A percentile compares a stretch with the other conserved stretches of the same genome.
Evolutionary conservation across 1,284 basidiomycete species (phyloP).

Genomic region (Ustanciosporium gigantosporum): DNA sequence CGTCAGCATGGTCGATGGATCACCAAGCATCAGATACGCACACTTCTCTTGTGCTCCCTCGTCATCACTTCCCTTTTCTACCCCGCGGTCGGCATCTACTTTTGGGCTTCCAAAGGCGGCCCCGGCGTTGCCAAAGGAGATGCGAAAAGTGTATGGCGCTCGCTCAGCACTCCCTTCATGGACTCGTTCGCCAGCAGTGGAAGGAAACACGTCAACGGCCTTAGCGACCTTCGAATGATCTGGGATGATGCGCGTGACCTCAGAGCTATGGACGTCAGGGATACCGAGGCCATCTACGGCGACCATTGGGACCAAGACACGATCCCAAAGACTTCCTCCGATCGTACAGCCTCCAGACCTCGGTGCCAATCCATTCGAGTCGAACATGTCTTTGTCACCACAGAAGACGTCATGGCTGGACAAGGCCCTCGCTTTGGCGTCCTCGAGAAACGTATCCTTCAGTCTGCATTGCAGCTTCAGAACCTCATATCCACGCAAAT

Average conservation of each 20-base stretch:
- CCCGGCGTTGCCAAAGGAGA: constrained; percentile 50
- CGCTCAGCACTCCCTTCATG: constrained; percentile 51
- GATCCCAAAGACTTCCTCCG: not conserved
- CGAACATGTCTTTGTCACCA: constrained; percentile 57
- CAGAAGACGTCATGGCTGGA: constrained; percentile 53
- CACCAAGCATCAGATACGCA: constrained; percentile 77
- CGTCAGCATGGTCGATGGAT: constrained; percentile 51
- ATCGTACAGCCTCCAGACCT: constrained; percentile 10
- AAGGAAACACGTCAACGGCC: constrained; percentile 46
- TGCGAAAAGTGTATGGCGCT: constrained; percentile 51
- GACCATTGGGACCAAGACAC: constrained; percentile 2
- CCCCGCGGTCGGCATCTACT: constrained; percentile 58
- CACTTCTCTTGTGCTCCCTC: constrained; percentile 87
- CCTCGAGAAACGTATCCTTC: constrained; percentile 46
- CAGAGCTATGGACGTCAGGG: constrained; percentile 39
- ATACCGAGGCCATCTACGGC: constrained; percentile 25
- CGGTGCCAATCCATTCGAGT: constrained; percentile 39
- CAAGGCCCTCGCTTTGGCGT: constrained; percentile 48
- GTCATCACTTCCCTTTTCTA: constrained; percentile 93
- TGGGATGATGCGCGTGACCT: constrained; percentile 58
- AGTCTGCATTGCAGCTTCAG: constrained; percentile 50
- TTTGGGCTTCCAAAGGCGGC: constrained; percentile 55
- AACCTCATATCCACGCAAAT: constrained; percentile 33
- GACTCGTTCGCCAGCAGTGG: constrained; percentile 52
- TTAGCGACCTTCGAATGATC: constrained; percentile 56